Percentiles rank a stretch among this genome's conserved stretches.
These are phyloP conservation scores for Geranium rotundifolium DNA, from an alignment of 345 rosid species.

Conservation along the genomic window DNA sequence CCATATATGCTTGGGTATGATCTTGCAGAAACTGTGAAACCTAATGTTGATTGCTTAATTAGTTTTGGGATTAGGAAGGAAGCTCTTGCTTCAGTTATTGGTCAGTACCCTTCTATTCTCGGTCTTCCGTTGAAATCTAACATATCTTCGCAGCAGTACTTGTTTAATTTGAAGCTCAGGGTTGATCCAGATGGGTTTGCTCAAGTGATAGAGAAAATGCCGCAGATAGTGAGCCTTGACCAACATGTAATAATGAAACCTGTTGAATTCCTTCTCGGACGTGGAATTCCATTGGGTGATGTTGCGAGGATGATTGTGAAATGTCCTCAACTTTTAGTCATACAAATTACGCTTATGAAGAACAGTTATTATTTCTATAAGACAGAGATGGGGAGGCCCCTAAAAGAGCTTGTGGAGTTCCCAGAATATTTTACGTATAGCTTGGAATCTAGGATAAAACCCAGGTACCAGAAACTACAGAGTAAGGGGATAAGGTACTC, in stretches of 20 bases:
- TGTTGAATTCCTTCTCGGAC: constrained; percentile 59
- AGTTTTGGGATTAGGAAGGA: constrained; percentile 73
- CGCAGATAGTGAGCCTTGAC: constrained; percentile 72
- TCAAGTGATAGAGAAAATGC: constrained; percentile 71
- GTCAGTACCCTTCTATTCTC: constrained; percentile 71
- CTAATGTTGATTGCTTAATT: constrained; percentile 64
- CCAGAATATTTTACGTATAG: constrained; percentile 88
- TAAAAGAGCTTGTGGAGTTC: constrained; percentile 69
- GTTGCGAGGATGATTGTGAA: constrained; percentile 63
- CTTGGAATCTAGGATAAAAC: constrained; percentile 91
- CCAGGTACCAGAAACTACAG: constrained; percentile 62
- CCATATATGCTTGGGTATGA: constrained; percentile 71
- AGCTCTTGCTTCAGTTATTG: constrained; percentile 41
- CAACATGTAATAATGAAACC: constrained; percentile 81
- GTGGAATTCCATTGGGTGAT: constrained; percentile 47
- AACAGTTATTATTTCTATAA: constrained; percentile 68
- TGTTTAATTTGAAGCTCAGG: constrained; percentile 73
- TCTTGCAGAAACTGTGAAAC: constrained; percentile 84
- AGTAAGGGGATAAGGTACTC: constrained; percentile 67
- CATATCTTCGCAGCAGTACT: constrained; percentile 77
- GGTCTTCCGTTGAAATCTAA: constrained; percentile 84
- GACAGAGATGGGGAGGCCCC: constrained; percentile 76
- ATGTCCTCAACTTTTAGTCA: constrained; percentile 69
- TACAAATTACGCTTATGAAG: constrained; percentile 67
- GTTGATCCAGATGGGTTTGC: constrained; percentile 78